Percentiles rank a stretch among this genome's conserved stretches.
These are phyloP conservation scores for Zymoseptoria brevis DNA, from an alignment of 2,329 filamentous ascomycete species.

Conservation along the genomic window DNA sequence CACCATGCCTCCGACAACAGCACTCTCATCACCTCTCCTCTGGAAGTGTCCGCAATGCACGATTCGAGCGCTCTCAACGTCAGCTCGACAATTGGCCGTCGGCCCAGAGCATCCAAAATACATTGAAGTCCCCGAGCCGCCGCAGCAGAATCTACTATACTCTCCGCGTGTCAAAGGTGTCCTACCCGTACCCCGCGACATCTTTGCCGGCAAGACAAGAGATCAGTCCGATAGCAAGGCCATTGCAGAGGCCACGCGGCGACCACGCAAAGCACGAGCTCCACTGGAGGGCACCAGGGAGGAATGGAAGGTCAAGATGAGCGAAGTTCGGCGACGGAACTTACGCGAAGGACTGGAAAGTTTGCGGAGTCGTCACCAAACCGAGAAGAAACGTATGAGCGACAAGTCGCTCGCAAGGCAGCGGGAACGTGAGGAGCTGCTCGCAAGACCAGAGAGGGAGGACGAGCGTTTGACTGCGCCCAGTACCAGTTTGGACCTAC, in stretches of 20 bases:
- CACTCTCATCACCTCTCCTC: constrained; percentile 23
- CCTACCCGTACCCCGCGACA: constrained; percentile 71
- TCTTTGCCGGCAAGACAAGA: constrained; percentile 57
- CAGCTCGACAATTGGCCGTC: constrained; percentile 41
- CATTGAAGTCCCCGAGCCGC: constrained; percentile 69
- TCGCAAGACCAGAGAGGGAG: constrained; percentile 59
- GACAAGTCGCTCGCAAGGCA: constrained; percentile 43
- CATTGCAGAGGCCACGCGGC: constrained; percentile 17
- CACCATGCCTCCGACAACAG: constrained; percentile 36
- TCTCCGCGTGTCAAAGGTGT: constrained; percentile 59
- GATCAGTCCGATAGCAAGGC: constrained; percentile 41
- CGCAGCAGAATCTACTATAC: constrained; percentile 56
- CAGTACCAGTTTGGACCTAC: constrained; percentile 43
- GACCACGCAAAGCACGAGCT: constrained; percentile 7
- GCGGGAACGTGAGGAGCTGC: constrained; percentile 41
- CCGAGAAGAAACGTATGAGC: constrained; percentile 31
- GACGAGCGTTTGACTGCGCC: constrained; percentile 70
- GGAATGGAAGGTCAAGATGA: constrained; percentile 65
- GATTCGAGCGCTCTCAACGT: constrained; percentile 38
- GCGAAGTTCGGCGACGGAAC: constrained; percentile 61
- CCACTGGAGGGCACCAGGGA: constrained; percentile 41
- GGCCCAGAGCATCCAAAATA: constrained; percentile 83
- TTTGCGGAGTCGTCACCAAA: constrained; percentile 58
- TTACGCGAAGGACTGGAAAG: constrained; percentile 62
- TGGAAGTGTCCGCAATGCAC: constrained; percentile 32